Conservation (phyloP, 2,329 filamentous ascomycete genomes). For the Zymoseptoria brevis region DNA sequence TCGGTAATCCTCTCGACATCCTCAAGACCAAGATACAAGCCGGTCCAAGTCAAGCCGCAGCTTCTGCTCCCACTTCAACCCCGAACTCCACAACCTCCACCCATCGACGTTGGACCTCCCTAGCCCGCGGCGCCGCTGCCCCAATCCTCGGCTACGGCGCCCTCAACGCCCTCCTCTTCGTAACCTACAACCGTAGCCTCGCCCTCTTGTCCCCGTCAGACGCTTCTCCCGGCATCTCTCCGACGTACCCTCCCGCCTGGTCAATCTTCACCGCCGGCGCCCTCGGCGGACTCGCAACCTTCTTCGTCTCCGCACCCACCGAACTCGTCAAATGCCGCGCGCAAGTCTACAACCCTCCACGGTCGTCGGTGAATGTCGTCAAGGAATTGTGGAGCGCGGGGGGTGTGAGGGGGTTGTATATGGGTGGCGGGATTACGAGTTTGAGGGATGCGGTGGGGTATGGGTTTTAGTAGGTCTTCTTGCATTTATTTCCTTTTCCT, state of each 20-base stretch:
- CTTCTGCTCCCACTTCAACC: constrained; percentile 8
- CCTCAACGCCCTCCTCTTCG: constrained; percentile 82
- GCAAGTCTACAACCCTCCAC: constrained; percentile 50
- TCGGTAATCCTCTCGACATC: constrained; percentile 68
- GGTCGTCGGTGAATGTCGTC: constrained; percentile 24
- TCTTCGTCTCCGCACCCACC: constrained; percentile 77
- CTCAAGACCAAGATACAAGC: constrained; percentile 78
- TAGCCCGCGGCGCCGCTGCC: constrained; percentile 61
- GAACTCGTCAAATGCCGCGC: constrained; percentile 86
- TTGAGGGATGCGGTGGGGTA: constrained; percentile 85
- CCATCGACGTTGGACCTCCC: constrained; percentile 17
- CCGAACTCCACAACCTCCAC: neutral
- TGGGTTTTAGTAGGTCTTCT: constrained; percentile 66
- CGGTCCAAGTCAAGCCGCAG: constrained; percentile 27
- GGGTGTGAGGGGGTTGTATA: constrained; percentile 63
- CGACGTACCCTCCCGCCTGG: constrained; percentile 13
- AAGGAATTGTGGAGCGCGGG: constrained; percentile 29
- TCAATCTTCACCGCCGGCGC: constrained; percentile 65
- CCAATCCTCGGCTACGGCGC: constrained; percentile 85
- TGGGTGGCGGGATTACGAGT: constrained; percentile 73
- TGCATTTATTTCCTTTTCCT: neutral
- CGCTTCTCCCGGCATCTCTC: no score
- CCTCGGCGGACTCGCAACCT: constrained; percentile 73
- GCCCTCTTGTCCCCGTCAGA: constrained; percentile 43
- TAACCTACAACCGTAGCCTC: constrained; percentile 82